A percentile compares a stretch with the other conserved stretches of the same genome.
phyloP scores from a whole-genome alignment of 2,329 filamentous ascomycete genomes.

The Dactylellina haptotyla region DNA sequence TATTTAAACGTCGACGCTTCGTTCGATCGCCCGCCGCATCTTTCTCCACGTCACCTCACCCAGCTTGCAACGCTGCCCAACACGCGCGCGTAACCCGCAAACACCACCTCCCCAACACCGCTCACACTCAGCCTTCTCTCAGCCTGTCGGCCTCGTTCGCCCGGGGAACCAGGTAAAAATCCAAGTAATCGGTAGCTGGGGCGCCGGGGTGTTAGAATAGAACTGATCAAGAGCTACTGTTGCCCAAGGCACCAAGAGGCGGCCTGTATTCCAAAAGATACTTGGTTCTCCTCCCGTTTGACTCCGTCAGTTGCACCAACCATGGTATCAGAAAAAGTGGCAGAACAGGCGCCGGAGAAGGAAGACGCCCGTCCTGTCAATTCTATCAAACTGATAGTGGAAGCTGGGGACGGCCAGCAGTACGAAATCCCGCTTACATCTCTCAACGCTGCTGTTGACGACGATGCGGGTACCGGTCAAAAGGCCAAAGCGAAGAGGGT shows the following conservation, averaged over 20 bases:
- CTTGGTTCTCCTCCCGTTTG: too few species aligned
- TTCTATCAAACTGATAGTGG: neutral
- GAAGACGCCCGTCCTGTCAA: too few species aligned
- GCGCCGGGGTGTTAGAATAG: too few species aligned
- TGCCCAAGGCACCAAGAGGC: too few species aligned
- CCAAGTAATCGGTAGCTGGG: too few species aligned
- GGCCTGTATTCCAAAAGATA: too few species aligned
- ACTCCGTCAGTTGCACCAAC: too few species aligned
- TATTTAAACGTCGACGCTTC: constrained; percentile 1
- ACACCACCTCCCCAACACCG: neutral
- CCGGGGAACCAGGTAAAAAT: too few species aligned
- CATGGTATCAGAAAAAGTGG: neutral
- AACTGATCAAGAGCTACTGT: too few species aligned
- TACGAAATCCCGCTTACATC: neutral
- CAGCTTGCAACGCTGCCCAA: neutral
- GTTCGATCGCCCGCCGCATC: neutral
- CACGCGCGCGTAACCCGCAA: neutral
- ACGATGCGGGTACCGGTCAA: neutral
- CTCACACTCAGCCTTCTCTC: neutral
- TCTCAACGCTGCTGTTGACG: neutral
- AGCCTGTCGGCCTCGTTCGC: too few species aligned
- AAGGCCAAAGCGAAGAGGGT: neutral
- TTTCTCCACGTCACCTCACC: neutral
- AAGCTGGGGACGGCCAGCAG: neutral
- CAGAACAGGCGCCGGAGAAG: too few species aligned